Evolutionary conservation across 2,329 filamentous ascomycete genomes (phyloP).

Genomic region (Curvularia lunata): DNA sequence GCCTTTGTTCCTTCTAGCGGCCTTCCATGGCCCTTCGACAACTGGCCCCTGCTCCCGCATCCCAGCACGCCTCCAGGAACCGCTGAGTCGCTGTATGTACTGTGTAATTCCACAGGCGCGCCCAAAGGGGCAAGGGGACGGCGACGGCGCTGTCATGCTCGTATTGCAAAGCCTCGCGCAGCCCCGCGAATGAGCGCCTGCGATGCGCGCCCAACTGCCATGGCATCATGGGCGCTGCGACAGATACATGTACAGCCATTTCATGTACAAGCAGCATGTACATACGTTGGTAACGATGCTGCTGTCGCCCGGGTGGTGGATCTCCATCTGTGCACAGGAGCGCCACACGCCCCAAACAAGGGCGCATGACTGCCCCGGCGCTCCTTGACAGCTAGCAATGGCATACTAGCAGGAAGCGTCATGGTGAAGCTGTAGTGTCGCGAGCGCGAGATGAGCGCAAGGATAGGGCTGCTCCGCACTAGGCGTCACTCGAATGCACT

Average conservation of each 20-base stretch:
- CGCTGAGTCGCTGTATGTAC: conserved; percentile 20
- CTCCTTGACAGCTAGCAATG: conserved; percentile 36
- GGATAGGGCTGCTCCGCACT: conserved; percentile 41
- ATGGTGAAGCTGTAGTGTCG: conserved; percentile 38
- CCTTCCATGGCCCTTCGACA: conserved; percentile 34
- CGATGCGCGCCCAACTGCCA: background rate
- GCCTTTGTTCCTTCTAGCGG: conserved; percentile 33
- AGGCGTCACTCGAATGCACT: conserved; percentile 33
- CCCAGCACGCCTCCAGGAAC: conserved; percentile 21
- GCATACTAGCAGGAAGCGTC: conserved; percentile 35
- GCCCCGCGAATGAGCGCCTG: background rate
- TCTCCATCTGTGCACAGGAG: conserved; percentile 35
- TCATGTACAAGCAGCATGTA: background rate
- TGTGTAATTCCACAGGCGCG: conserved; percentile 5
- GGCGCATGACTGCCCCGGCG: conserved; percentile 40
- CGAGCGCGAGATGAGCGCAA: conserved; percentile 38
- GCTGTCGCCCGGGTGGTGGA: conserved; percentile 27
- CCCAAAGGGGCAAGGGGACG: background rate
- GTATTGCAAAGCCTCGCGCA: background rate
- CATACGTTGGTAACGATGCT: conserved; percentile 1
- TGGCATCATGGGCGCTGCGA: background rate
- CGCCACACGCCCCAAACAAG: conserved; percentile 44
- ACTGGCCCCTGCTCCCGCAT: conserved; percentile 21
- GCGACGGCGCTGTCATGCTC: background rate
- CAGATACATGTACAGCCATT: background rate